These are phyloP conservation scores for Grosmannia serpens DNA, from an alignment of 2,329 filamentous ascomycete species.

Conservation along the genomic window DNA sequence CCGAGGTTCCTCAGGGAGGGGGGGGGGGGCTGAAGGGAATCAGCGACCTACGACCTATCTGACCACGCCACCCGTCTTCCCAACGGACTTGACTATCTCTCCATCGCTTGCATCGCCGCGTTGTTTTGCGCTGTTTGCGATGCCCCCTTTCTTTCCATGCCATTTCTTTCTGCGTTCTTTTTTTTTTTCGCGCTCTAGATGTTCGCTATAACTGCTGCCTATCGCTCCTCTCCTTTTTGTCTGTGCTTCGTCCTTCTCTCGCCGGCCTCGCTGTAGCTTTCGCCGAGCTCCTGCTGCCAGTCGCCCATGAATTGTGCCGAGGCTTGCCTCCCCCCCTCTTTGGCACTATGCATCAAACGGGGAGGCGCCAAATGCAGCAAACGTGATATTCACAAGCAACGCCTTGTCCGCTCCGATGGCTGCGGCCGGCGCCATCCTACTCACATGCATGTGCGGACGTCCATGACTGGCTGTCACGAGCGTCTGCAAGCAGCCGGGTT, in stretches of 20 bases:
- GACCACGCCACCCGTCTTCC: too few species aligned
- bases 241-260: too few species aligned
- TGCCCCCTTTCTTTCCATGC: background rate
- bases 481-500: background rate
- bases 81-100: too few species aligned
- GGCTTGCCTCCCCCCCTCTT: background rate
- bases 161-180: background rate
- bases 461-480: background rate
- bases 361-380: background rate
- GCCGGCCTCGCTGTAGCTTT: background rate
- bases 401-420: background rate
- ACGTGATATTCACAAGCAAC: background rate
- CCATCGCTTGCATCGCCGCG: background rate
- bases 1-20: conserved; percentile 22
- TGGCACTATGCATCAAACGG: background rate
- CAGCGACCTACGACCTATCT: too few species aligned
- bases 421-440: background rate
- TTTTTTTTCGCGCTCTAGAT: too few species aligned
- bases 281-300: background rate
- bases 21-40: background rate
- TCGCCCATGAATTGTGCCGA: background rate
- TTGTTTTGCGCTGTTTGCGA: background rate
- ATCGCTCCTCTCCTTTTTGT: too few species aligned
- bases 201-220: too few species aligned
- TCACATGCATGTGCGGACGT: background rate